These are phyloP conservation scores for Symbiodinium natans DNA, from an alignment of 73 alveolate species.

Conservation along the genomic window DNA sequence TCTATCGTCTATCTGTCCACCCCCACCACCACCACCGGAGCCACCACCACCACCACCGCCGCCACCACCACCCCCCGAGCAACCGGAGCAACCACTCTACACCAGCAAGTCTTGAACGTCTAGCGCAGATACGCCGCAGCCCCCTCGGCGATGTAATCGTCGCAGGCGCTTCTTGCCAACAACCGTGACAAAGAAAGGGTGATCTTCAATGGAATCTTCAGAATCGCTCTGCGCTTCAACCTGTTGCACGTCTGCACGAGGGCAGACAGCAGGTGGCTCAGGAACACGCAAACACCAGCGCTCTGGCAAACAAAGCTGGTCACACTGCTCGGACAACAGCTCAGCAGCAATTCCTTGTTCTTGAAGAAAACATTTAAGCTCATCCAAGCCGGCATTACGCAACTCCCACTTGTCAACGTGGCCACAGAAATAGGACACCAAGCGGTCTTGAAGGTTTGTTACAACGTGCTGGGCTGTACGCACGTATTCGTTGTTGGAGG, in stretches of 20 bases:
- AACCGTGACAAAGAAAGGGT: neutral
- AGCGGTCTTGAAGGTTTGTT: neutral
- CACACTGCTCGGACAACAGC: neutral
- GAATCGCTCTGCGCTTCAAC: neutral
- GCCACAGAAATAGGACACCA: neutral
- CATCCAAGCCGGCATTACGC: neutral
- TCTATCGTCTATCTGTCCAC: too few relatives aligned
- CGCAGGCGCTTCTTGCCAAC: conserved; percentile 19
- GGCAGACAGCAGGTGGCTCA: neutral
- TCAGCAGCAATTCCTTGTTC: neutral
- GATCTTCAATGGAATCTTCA: neutral
- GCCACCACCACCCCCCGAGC: neutral
- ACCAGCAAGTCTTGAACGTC: neutral
- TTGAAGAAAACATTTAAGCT: neutral
- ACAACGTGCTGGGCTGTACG: neutral
- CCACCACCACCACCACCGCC: too few relatives aligned
- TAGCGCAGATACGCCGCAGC: conserved; percentile 30
- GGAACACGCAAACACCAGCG: conserved; percentile 11
- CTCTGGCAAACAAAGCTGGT: neutral
- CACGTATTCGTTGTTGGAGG: neutral
- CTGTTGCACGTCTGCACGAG: neutral
- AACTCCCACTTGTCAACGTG: neutral
- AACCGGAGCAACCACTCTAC: too few relatives aligned
- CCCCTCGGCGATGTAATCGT: conserved; percentile 18
- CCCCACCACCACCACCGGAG: too few relatives aligned